These are phyloP conservation scores for Rhizoctonia solani DNA, from an alignment of 1,284 basidiomycete genomes.

Conservation along the genomic window DNA sequence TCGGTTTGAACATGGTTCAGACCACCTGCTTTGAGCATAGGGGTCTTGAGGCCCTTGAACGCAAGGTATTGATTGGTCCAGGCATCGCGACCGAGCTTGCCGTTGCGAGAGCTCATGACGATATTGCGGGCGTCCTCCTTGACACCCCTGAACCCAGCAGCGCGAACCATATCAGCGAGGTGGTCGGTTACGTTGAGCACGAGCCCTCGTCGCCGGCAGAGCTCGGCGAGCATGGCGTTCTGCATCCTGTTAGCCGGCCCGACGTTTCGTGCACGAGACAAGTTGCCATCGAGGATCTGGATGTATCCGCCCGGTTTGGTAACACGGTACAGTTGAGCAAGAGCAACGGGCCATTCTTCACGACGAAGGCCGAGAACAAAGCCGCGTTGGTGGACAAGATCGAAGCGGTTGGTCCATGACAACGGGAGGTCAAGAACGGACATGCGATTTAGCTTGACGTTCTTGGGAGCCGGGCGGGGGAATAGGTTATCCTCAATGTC, in stretches of 20 bases:
- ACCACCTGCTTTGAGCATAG: constrained; percentile 27
- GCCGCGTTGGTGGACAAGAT: constrained; percentile 41
- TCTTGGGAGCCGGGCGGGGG: constrained; percentile 30
- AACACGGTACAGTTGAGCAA: constrained; percentile 39
- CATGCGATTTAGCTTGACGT: constrained; percentile 36
- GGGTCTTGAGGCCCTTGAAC: constrained; percentile 30
- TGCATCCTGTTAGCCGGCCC: constrained; percentile 21
- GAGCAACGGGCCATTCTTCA: constrained; percentile 39
- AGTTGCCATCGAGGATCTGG: constrained; percentile 41
- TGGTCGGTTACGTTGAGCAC: constrained; percentile 28
- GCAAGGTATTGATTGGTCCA: constrained; percentile 31
- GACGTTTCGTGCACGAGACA: constrained; percentile 30
- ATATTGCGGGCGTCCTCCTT: constrained; percentile 25
- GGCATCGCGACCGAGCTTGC: constrained; percentile 11
- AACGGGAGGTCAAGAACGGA: constrained; percentile 39
- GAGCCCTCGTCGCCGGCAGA: constrained; percentile 14
- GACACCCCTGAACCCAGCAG: constrained; percentile 13
- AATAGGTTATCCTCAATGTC: constrained; percentile 39
- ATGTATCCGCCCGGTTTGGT: constrained; percentile 41
- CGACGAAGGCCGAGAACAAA: constrained; percentile 39
- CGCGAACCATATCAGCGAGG: constrained; percentile 24
- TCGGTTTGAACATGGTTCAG: constrained; percentile 8
- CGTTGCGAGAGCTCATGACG: constrained; percentile 30
- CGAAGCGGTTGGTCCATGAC: constrained; percentile 40
- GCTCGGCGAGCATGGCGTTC: constrained; percentile 26